A percentile compares a stretch with the other conserved stretches of the same genome.
These are phyloP conservation scores for Gymnopilus dilepis DNA, from an alignment of 768 basidiomycete genomes.

Conservation along the genomic window DNA sequence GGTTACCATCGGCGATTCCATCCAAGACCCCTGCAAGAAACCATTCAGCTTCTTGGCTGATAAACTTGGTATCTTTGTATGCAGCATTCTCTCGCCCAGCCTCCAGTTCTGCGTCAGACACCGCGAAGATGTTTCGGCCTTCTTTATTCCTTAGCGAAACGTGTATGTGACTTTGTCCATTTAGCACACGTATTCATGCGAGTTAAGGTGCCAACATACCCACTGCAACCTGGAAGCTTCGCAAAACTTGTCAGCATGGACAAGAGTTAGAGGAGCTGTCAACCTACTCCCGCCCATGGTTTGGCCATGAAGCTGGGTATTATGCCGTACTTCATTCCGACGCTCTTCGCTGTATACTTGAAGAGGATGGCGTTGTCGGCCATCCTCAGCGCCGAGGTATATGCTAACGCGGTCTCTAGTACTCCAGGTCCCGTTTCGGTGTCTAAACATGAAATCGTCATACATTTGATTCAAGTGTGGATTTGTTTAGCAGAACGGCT, in stretches of 20 bases:
- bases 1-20: slow-evolving; percentile 84
- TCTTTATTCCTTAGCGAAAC: slow-evolving; percentile 76
- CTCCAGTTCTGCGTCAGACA: slow-evolving; percentile 62
- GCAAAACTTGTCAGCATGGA: neutral
- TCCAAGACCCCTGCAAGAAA: slow-evolving; percentile 95
- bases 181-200: neutral
- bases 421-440: slow-evolving; percentile 95
- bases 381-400: slow-evolving; percentile 79
- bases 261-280: neutral
- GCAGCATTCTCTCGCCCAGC: slow-evolving; percentile 72
- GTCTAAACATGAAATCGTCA: slow-evolving; percentile 51
- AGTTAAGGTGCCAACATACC: slow-evolving; percentile 48
- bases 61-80: slow-evolving; percentile 81
- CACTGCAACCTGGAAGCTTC: slow-evolving; percentile 94
- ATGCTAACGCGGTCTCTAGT: slow-evolving; percentile 85
- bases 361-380: slow-evolving; percentile 93
- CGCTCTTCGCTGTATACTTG: slow-evolving; percentile 90
- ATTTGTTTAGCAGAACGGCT: slow-evolving; percentile 22
- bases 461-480: too few relatives aligned
- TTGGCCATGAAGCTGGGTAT: slow-evolving; percentile 99
- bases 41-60: slow-evolving; percentile 84
- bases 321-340: slow-evolving; percentile 88
- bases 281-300: slow-evolving; percentile 87
- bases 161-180: slow-evolving; percentile 75
- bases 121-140: slow-evolving; percentile 83